Base-by-base conservation (phyloP, 495 filamentous ascomycete genomes). In the Penicillium pulvis region DNA sequence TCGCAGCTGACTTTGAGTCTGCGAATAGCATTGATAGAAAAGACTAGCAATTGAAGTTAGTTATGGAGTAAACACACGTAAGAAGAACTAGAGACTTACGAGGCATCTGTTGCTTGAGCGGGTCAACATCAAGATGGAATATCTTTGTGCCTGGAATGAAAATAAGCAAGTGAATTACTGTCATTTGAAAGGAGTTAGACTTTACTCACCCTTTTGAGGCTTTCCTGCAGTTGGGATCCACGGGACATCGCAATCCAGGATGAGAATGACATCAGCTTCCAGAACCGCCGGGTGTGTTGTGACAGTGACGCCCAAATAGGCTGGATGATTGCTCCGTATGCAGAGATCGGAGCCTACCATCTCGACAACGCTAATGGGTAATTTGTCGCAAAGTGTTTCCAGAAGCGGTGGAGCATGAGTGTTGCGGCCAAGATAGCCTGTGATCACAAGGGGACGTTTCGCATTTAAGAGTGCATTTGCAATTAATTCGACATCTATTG, bases 301-400 rank as follows among this genome's bases (percentile, higher is more conserved):
- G 61, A 96, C 89, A 8, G 77, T 76, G 55, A 92, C 71, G 1
- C 92, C 90, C 6, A 93, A 72, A 80, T 87, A 87, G 3, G 75
- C 83, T 14, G 74, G 73, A 57, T 94, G 91, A 52, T 91, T 79
- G 11, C 86, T 87, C 6, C 91, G 90, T 68, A 96, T 93, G 62
- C 87, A 93, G 87, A 97, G 90, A 68, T 97, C 92, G 59, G 89
- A 90, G 30, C 91, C 91, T 23, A 88, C 88, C 4, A 90, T 90
- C 68, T 97, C 92, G 6, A 97, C 76, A 16, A 97, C 90, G 8
- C 90, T 76, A 30, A 96, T 69, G 1, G 90, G 90, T 20, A 96
- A 79, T 3, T 77, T 84, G 67, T 94, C 79, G 20, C 90, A 89
- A n/a, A 97, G 72, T 52, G 85, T 82, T 6, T 93, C 89, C 50